Evolutionary conservation across 495 filamentous ascomycete species (phyloP), one percentile per base, ranked within the genome.

Genomic region (Xylaria nigripes): DNA sequence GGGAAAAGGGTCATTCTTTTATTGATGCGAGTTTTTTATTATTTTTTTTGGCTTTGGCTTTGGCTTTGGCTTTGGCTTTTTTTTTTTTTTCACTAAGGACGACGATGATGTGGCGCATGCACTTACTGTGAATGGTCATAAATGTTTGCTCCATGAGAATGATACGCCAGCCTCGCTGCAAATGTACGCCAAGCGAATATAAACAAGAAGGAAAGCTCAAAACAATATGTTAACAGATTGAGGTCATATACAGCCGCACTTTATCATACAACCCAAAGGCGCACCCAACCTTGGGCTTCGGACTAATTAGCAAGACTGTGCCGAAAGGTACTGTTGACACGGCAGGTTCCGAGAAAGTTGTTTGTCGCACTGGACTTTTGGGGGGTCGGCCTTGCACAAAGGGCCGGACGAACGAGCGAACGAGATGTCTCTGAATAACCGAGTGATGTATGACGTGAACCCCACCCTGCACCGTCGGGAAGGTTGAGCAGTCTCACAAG

Each of bases 101-200:
- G 50, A 54, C 57, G 42, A 42, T 12, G n/a, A n/a, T n/a, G n/a
- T 21, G 48, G 48, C 48, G 6, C 15, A 36, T 61, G 56, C 60
- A 80, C 85, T 72, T 70, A 83, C 90, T 89, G 70, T 94, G 89
- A 59, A 94, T 94, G 57, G 89, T 89, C 73, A 95, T 94, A 73
- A 94, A 94, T 41, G 89, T 95, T 58, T 86, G 87, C 71, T 93
- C 89, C 89, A 93, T 93, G 64, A 60, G 71, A 68, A 56, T 62
- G 63, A 60, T 58, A 30, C 50, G 59, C 57, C 63, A 47, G 45
- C 50, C 54, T 50, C 38, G 61, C 53, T 54, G 53, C 59, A 64
- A 58, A 15, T 54, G 50, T 64, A 61, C 54, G 55, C 55, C 46
- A 56, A 51, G 59, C 61, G 51, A 64, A 64, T 58, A 50, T 19